Evolutionary conservation across 352 stramenopile genomes (phyloP).

Genomic region (Phytophthora pistaciae): DNA sequence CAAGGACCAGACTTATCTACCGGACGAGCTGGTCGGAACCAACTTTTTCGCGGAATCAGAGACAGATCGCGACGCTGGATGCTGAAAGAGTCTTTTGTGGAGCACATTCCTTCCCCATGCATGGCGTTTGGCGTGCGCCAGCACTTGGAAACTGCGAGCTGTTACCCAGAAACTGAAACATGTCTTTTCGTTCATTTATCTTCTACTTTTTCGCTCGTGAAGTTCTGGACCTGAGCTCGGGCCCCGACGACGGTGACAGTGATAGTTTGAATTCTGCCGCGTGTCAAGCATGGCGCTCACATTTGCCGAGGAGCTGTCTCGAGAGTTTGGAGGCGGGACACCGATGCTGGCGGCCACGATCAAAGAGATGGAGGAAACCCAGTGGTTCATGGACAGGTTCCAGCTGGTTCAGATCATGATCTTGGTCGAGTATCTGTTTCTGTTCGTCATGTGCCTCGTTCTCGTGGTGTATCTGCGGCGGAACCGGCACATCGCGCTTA

Average conservation of each 20-base stretch:
- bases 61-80: conserved; percentile 9
- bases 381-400: conserved; percentile 38
- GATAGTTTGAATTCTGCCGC: conserved; percentile 6
- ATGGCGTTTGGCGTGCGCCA: not conserved
- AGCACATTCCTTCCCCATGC: not conserved
- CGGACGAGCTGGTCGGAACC: conserved; percentile 64
- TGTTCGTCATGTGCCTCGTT: conserved; percentile 48
- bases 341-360: not conserved
- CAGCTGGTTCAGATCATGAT: conserved; percentile 53
- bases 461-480: conserved; percentile 66
- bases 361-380: conserved; percentile 9
- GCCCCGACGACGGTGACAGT: not conserved
- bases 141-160: conserved; percentile 18
- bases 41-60: conserved; percentile 60
- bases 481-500: conserved; percentile 62
- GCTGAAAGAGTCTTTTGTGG: not conserved
- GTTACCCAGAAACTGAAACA: conserved; percentile 20
- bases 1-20: conserved; percentile 88
- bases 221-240: not conserved
- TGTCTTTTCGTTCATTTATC: conserved; percentile 18
- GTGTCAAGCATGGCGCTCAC: not conserved
- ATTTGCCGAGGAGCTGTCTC: not conserved
- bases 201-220: conserved; percentile 6
- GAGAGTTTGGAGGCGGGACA: not conserved
- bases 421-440: conserved; percentile 52